phyloP scores from a whole-genome alignment of 2,329 filamentous ascomycete genomes.

The Chaetomium sp. region DNA sequence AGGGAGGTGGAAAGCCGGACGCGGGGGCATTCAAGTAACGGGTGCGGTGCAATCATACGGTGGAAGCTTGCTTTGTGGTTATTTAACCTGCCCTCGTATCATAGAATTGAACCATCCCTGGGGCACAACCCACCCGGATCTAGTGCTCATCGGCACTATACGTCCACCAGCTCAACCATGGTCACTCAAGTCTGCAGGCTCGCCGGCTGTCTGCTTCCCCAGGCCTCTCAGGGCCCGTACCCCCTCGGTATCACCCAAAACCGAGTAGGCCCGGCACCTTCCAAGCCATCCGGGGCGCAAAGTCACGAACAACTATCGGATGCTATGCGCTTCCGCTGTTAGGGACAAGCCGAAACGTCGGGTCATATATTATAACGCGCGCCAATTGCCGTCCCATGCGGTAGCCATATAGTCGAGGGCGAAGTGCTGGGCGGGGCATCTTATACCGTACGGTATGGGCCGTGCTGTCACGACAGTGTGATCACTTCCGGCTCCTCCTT shows the following conservation, averaged over 20 bases:
- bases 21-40: slow-evolving; percentile 21
- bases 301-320: background rate
- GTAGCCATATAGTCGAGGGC: background rate
- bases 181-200: background rate
- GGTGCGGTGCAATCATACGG: background rate
- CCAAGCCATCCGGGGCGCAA: background rate
- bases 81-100: background rate
- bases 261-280: background rate
- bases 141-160: too few relatives aligned
- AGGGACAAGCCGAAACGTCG: too few relatives aligned
- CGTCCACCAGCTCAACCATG: too few relatives aligned
- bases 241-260: too few relatives aligned
- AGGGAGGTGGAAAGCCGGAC: background rate
- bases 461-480: background rate
- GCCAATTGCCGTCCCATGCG: too few relatives aligned
- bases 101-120: background rate
- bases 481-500: slow-evolving; percentile 1
- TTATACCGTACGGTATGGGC: background rate
- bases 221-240: too few relatives aligned
- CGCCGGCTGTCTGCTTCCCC: background rate
- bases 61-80: background rate
- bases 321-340: background rate
- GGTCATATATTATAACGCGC: too few relatives aligned
- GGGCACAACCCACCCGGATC: too few relatives aligned
- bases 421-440: background rate